Conservation (phyloP, 352 stramenopile species). For the Phytopythium sindhum region DNA sequence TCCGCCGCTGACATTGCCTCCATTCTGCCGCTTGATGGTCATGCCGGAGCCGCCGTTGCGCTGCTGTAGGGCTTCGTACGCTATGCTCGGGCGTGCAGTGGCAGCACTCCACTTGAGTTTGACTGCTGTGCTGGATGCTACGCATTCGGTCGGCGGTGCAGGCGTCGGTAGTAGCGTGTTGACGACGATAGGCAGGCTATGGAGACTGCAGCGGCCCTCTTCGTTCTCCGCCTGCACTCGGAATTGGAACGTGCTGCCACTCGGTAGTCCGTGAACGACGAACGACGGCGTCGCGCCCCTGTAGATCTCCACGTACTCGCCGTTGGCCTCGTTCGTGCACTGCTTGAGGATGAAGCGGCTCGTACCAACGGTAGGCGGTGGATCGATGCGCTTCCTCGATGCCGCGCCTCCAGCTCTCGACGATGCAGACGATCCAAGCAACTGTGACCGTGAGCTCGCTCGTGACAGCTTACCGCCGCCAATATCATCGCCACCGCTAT, state of each 20-base stretch:
- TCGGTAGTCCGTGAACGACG: conserved; percentile 75
- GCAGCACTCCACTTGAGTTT: conserved; percentile 53
- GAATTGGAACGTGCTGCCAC: conserved; percentile 87
- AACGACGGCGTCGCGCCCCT: conserved; percentile 60
- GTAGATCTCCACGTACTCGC: conserved; percentile 88
- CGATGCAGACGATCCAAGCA: conserved; percentile 12
- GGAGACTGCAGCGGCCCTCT: conserved; percentile 60
- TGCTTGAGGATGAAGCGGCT: conserved; percentile 87
- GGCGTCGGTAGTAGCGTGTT: conserved; percentile 86
- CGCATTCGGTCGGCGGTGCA: conserved; percentile 23
- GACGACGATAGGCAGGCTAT: conserved; percentile 72
- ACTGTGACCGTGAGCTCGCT: not conserved
- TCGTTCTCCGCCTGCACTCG: conserved; percentile 83
- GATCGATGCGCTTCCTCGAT: conserved; percentile 4
- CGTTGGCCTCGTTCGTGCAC: conserved; percentile 70
- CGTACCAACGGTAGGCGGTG: conserved; percentile 9
- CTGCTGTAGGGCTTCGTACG: conserved; percentile 41
- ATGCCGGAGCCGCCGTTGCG: conserved; percentile 19
- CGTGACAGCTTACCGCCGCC: not conserved
- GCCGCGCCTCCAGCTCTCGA: conserved; percentile 10
- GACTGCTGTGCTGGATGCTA: conserved; percentile 19
- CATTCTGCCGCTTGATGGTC: conserved; percentile 7
- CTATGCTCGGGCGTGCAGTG: conserved; percentile 41
- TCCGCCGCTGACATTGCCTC: not conserved
- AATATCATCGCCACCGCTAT: not conserved